Percentiles rank a stretch among this genome's conserved stretches.
These are phyloP conservation scores for Auriscalpium vulgare DNA, from an alignment of 768 basidiomycete genomes.

Conservation along the genomic window DNA sequence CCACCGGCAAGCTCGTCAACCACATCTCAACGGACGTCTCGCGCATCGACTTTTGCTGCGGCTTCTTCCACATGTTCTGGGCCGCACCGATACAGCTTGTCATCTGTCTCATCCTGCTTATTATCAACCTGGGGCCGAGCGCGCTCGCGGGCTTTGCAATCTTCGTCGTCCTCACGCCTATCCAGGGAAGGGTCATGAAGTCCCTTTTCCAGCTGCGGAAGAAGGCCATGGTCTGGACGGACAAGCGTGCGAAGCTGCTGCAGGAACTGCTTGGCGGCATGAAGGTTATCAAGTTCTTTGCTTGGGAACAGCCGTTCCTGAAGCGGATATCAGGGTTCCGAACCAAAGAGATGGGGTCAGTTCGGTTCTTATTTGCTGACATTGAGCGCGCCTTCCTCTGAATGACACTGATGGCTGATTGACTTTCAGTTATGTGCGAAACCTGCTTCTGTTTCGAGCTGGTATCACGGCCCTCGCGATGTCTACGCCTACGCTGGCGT, in stretches of 20 bases:
- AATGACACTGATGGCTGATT: too few species aligned
- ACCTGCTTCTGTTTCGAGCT: constrained; percentile 56
- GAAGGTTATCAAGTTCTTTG: constrained; percentile 89
- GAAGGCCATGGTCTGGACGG: constrained; percentile 83
- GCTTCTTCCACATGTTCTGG: constrained; percentile 79
- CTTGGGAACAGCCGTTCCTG: constrained; percentile 81
- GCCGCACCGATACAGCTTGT: constrained; percentile 68
- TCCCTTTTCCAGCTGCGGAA: constrained; percentile 57
- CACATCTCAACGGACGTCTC: constrained; percentile 92
- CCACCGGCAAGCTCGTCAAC: constrained; percentile 87
- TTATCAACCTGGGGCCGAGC: constrained; percentile 61
- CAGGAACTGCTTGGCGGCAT: constrained; percentile 88
- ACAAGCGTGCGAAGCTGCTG: constrained; percentile 80
- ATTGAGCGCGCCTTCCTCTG: too few species aligned
- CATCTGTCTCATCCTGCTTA: constrained; percentile 68
- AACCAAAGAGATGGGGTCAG: constrained; percentile 60
- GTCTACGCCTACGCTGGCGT: constrained; percentile 70
- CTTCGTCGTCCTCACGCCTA: constrained; percentile 64
- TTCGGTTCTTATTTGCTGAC: constrained; percentile 12
- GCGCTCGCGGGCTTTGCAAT: constrained; percentile 49
- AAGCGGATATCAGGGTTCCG: constrained; percentile 64
- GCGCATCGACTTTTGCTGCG: constrained; percentile 80
- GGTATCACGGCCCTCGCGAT: constrained; percentile 62
- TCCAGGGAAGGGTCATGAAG: constrained; percentile 70
- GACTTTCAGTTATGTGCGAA: constrained; percentile 47